A percentile compares a stretch with the other conserved stretches of the same genome.
These are phyloP conservation scores for Plenodomus tracheiphilus DNA, from an alignment of 2,329 filamentous ascomycete species.

Conservation along the genomic window DNA sequence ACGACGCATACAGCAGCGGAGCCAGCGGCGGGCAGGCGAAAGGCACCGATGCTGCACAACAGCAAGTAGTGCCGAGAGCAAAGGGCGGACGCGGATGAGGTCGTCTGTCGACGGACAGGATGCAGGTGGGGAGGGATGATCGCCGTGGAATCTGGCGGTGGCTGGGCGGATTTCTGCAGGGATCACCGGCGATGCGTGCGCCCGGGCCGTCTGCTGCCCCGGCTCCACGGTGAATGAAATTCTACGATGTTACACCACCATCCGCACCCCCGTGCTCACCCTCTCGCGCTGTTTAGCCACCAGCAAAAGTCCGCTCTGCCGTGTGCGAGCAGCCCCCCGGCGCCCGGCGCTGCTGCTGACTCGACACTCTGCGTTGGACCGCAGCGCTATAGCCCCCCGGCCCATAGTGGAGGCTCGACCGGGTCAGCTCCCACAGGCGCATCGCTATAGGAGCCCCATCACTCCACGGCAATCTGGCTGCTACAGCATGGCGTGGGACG, in stretches of 20 bases:
- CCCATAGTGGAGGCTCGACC: slow-evolving; percentile 21
- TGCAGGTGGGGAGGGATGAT: slow-evolving; percentile 29
- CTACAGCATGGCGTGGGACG: slow-evolving; percentile 19
- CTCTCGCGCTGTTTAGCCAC: slow-evolving; percentile 32
- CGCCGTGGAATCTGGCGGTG: slow-evolving; percentile 33
- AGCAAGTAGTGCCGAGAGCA: slow-evolving; percentile 13
- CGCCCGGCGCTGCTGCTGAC: slow-evolving; percentile 15
- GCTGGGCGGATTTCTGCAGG: slow-evolving; percentile 34
- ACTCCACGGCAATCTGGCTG: slow-evolving; percentile 28
- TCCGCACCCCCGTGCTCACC: slow-evolving; percentile 21
- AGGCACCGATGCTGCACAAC: slow-evolving; percentile 14
- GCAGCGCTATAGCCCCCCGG: slow-evolving; percentile 32
- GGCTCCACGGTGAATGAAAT: slow-evolving; percentile 30
- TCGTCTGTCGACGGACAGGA: slow-evolving; percentile 20
- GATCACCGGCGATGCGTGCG: slow-evolving; percentile 7
- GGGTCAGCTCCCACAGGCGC: slow-evolving; percentile 25
- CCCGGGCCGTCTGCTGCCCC: slow-evolving; percentile 22
- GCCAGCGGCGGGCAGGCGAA: neutral
- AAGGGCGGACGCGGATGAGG: slow-evolving; percentile 16
- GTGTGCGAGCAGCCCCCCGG: slow-evolving; percentile 7
- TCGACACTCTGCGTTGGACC: slow-evolving; percentile 24
- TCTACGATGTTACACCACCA: slow-evolving; percentile 42
- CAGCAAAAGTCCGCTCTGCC: slow-evolving; percentile 5
- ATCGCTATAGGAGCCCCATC: slow-evolving; percentile 7
- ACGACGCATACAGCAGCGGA: slow-evolving; percentile 3